A percentile compares a stretch with the other conserved stretches of the same genome.
Evolutionary conservation across 169 alveolate species (phyloP).

Genomic region (Theileria equi): DNA sequence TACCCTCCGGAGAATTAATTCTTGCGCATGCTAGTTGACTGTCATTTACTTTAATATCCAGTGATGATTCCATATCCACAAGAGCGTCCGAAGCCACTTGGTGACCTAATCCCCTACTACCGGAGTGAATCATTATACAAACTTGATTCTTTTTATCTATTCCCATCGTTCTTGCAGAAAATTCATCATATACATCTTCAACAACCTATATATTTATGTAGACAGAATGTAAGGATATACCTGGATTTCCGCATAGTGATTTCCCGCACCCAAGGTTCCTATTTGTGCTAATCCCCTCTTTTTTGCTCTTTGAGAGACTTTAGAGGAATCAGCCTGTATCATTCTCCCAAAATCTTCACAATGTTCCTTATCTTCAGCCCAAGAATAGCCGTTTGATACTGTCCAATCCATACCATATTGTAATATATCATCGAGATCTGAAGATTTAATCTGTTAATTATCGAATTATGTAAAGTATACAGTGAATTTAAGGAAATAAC

Average conservation of each 20-base stretch:
- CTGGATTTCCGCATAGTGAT: slow-evolving; percentile 87
- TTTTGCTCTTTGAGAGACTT: slow-evolving; percentile 80
- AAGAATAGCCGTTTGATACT: slow-evolving; percentile 67
- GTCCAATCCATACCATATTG: slow-evolving; percentile 85
- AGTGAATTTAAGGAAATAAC: background rate
- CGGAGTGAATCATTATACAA: slow-evolving; percentile 86
- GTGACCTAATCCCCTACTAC: slow-evolving; percentile 88
- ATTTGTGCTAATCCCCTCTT: slow-evolving; percentile 86
- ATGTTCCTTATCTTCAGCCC: slow-evolving; percentile 83
- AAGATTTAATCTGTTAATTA: background rate
- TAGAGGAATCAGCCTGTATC: slow-evolving; percentile 81
- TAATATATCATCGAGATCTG: slow-evolving; percentile 72
- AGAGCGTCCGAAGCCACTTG: slow-evolving; percentile 85
- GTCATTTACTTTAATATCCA: slow-evolving; percentile 73
- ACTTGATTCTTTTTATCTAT: slow-evolving; percentile 77
- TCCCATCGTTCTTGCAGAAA: slow-evolving; percentile 85
- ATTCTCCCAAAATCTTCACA: slow-evolving; percentile 85
- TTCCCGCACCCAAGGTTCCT: slow-evolving; percentile 90
- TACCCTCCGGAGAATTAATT: slow-evolving; percentile 77
- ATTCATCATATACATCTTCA: slow-evolving; percentile 79
- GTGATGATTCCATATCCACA: slow-evolving; percentile 79
- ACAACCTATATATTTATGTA: slow-evolving; percentile 61
- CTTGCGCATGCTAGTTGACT: slow-evolving; percentile 86
- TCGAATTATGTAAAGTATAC: background rate
- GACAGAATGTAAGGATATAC: slow-evolving; percentile 6